Evolutionary conservation across 345 rosid species (phyloP).

Genomic region (Aethionema arabicum): DNA sequence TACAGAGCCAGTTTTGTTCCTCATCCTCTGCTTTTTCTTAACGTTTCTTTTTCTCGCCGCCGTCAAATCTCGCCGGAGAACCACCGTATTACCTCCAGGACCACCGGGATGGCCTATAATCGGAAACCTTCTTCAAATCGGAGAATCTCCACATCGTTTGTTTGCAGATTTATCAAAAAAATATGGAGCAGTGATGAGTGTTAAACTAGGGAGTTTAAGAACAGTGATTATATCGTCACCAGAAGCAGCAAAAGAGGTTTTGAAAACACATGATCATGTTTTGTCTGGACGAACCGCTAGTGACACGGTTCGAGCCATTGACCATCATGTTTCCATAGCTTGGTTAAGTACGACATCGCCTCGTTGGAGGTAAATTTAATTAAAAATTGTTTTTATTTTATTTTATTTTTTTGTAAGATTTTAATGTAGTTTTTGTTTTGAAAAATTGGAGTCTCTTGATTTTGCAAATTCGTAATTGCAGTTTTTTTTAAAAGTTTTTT

Average conservation of each 20-base stretch:
- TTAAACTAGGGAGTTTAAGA: constrained; percentile 35
- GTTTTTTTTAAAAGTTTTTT: too few relatives aligned
- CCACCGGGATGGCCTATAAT: constrained; percentile 28
- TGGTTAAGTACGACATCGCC: constrained; percentile 19
- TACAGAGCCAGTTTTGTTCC: constrained; percentile 19
- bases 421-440: too few relatives aligned
- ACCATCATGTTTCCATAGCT: constrained; percentile 24
- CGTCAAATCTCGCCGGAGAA: constrained; percentile 24
- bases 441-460: too few relatives aligned
- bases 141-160: constrained; percentile 33
- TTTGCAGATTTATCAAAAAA: constrained; percentile 31
- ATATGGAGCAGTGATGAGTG: constrained; percentile 39
- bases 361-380: constrained; percentile 26
- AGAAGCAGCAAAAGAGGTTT: constrained; percentile 36
- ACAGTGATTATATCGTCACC: constrained; percentile 39
- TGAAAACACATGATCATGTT: constrained; percentile 34
- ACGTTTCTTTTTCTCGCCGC: constrained; percentile 42
- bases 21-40: constrained; percentile 33
- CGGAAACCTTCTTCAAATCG: constrained; percentile 29
- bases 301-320: constrained; percentile 25
- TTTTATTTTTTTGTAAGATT: too few relatives aligned
- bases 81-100: constrained; percentile 20
- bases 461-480: too few relatives aligned
- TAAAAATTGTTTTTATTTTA: too few relatives aligned
- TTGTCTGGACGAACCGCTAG: constrained; percentile 29